Conservation (phyloP, 2,329 filamentous ascomycete species). For the Fusarium sp. region DNA sequence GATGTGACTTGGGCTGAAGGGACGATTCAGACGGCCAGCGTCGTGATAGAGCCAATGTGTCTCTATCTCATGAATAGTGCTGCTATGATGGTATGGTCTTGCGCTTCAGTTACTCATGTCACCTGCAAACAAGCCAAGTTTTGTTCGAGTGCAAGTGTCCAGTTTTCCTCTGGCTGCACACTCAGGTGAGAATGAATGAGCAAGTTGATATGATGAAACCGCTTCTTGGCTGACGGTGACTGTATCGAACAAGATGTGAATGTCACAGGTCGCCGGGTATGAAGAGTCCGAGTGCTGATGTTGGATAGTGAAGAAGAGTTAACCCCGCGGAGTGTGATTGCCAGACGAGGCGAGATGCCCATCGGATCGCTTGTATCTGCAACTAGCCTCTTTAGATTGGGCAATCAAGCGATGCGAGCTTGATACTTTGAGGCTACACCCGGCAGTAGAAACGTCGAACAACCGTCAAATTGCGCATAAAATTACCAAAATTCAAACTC, state of each 20-base stretch:
- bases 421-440: background rate
- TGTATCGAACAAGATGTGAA: background rate
- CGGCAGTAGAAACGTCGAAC: background rate
- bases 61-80: background rate
- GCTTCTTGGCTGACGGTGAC: background rate
- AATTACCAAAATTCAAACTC: background rate
- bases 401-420: background rate
- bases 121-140: background rate
- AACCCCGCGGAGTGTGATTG: background rate
- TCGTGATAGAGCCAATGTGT: background rate
- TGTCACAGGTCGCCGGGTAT: background rate
- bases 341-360: background rate
- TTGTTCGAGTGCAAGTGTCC: background rate
- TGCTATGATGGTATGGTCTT: background rate
- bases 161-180: background rate
- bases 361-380: background rate
- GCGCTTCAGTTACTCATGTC: constrained; percentile 3
- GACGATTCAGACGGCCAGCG: constrained; percentile 5
- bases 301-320: constrained; percentile 6
- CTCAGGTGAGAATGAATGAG: constrained; percentile 29
- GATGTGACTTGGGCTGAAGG: background rate
- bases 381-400: background rate
- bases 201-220: constrained; percentile 19
- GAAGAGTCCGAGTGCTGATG: background rate
- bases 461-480: background rate